Conservation (phyloP, 1,284 basidiomycete genomes). For the Fomitopsis betulina region DNA sequence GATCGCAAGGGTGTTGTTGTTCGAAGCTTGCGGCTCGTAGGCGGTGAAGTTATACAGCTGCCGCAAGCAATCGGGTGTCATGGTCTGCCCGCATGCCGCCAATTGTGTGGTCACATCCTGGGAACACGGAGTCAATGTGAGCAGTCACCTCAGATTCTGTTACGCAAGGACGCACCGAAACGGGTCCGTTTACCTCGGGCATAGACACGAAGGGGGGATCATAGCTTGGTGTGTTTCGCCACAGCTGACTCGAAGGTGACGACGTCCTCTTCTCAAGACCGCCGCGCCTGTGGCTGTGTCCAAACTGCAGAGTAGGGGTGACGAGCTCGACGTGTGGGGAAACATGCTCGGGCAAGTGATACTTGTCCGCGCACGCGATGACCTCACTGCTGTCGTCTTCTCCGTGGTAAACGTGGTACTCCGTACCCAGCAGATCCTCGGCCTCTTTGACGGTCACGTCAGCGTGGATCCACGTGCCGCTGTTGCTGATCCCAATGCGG, state of each 20-base stretch:
- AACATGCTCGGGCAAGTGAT: conserved; percentile 19
- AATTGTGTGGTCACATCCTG: conserved; percentile 14
- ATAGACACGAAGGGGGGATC: conserved; percentile 8
- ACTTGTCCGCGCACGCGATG: conserved; percentile 14
- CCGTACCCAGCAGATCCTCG: conserved; percentile 39
- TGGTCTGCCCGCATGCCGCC: conserved; percentile 33
- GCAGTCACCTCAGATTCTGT: conserved; percentile 14
- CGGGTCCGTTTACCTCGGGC: conserved; percentile 4
- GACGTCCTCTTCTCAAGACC: conserved; percentile 1
- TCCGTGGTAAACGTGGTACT: conserved; percentile 39
- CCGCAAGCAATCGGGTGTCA: conserved; percentile 51
- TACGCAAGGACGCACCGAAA: conserved; percentile 3
- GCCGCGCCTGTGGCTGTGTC: conserved; percentile 11
- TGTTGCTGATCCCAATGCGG: conserved; percentile 31
- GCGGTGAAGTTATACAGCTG: conserved; percentile 43
- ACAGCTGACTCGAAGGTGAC: not conserved
- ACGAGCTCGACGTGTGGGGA: conserved; percentile 19
- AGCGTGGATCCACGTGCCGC: conserved; percentile 38
- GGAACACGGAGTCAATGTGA: conserved; percentile 34
- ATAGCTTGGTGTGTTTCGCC: conserved; percentile 6
- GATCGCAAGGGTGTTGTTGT: conserved; percentile 47
- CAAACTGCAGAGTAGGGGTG: conserved; percentile 22
- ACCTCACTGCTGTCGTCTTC: conserved; percentile 11
- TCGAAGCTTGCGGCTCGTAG: conserved; percentile 40
- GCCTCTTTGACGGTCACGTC: conserved; percentile 41